phyloP scores from a whole-genome alignment of 352 stramenopile genomes.

The Detonula confervacea region DNA sequence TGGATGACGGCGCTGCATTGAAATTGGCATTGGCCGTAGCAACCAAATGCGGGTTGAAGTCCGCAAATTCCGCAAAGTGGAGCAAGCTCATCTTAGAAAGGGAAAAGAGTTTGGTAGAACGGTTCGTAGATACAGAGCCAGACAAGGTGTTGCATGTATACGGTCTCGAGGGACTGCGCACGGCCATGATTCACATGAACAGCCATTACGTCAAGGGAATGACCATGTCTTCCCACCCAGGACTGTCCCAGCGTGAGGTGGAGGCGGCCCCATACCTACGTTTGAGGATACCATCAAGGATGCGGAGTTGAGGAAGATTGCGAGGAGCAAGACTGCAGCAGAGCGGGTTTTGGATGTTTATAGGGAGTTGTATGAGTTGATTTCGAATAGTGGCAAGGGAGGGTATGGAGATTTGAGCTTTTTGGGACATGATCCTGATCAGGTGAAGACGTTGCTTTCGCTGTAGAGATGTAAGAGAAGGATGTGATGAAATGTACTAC shows the following conservation, averaged over 20 bases:
- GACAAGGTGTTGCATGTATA: slow-evolving; percentile 71
- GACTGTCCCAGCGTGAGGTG: slow-evolving; percentile 62
- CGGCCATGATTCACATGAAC: slow-evolving; percentile 58
- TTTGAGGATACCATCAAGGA: slow-evolving; percentile 81
- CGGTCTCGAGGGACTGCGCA: slow-evolving; percentile 62
- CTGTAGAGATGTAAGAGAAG: no score
- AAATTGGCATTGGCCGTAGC: slow-evolving; percentile 55
- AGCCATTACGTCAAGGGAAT: slow-evolving; percentile 61
- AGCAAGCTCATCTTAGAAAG: slow-evolving; percentile 60
- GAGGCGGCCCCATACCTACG: slow-evolving; percentile 66
- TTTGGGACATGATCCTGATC: slow-evolving; percentile 66
- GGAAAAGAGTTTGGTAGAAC: slow-evolving; percentile 66
- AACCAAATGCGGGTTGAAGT: slow-evolving; percentile 49
- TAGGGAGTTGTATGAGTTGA: slow-evolving; percentile 61
- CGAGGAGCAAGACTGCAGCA: slow-evolving; percentile 66
- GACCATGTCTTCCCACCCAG: slow-evolving; percentile 72
- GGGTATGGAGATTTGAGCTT: slow-evolving; percentile 79
- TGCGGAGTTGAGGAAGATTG: slow-evolving; percentile 70
- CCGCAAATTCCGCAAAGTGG: slow-evolving; percentile 47
- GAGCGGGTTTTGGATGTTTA: slow-evolving; percentile 68
- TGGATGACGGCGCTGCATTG: slow-evolving; percentile 75
- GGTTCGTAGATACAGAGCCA: slow-evolving; percentile 65
- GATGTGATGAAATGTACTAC: no score
- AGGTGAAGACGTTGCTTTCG: slow-evolving; percentile 77
- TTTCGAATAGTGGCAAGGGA: slow-evolving; percentile 63